A percentile compares a stretch with the other conserved stretches of the same genome.
Evolutionary conservation across 2,329 filamentous ascomycete genomes (phyloP).

Genomic region (Fusarium compactum): DNA sequence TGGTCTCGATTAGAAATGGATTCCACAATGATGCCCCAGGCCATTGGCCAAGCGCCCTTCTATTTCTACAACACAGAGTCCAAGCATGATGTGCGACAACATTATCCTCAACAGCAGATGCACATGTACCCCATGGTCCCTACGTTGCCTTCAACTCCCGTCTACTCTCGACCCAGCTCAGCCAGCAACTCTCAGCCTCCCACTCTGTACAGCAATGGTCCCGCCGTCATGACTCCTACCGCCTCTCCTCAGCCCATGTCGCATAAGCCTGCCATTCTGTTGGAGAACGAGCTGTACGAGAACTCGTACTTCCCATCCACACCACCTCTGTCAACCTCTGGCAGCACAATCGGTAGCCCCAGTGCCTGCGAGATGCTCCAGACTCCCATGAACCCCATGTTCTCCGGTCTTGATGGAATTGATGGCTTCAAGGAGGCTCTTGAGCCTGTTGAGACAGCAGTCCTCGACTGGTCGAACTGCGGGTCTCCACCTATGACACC

Average conservation of each 20-base stretch:
- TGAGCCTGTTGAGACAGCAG: conserved; percentile 79
- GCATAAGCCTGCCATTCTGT: conserved; percentile 81
- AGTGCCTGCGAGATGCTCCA: conserved; percentile 80
- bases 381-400: conserved; percentile 85
- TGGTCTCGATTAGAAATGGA: conserved; percentile 68
- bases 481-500: conserved; percentile 90
- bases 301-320: conserved; percentile 85
- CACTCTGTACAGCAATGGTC: conserved; percentile 68
- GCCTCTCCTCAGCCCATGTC: conserved; percentile 79
- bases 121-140: conserved; percentile 68
- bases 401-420: conserved; percentile 77
- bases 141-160: conserved; percentile 71
- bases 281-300: conserved; percentile 80
- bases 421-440: conserved; percentile 75
- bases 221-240: conserved; percentile 77
- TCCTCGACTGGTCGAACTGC: conserved; percentile 81
- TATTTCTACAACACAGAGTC: conserved; percentile 89
- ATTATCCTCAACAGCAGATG: conserved; percentile 74
- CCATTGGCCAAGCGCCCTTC: conserved; percentile 80
- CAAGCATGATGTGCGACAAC: conserved; percentile 76
- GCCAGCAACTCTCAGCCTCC: conserved; percentile 74
- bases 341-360: conserved; percentile 88
- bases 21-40: conserved; percentile 67
- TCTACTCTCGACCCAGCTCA: conserved; percentile 74
- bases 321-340: conserved; percentile 85